Percentiles rank a stretch among this genome's conserved stretches.
These are phyloP conservation scores for Coemansia sp. DNA, from an alignment of 192 early-diverging fungal species.

Conservation along the genomic window DNA sequence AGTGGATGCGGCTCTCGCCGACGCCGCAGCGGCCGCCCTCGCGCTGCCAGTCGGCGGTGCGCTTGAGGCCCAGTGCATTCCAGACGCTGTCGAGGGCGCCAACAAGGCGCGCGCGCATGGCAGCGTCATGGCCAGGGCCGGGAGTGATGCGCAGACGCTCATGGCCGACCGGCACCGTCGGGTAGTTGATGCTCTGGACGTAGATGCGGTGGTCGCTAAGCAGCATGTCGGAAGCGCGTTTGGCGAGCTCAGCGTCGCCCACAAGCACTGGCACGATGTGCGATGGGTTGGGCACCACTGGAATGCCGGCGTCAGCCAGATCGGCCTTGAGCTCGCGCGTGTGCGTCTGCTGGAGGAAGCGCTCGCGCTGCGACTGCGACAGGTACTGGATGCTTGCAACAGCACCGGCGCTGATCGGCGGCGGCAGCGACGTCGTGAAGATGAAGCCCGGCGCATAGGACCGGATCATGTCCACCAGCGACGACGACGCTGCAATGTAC, in stretches of 20 bases:
- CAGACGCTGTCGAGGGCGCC: conserved; percentile 83
- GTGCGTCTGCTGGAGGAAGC: conserved; percentile 90
- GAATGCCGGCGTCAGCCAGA: conserved; percentile 81
- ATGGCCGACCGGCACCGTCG: conserved; percentile 91
- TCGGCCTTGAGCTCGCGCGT: conserved; percentile 84
- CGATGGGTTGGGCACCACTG: conserved; percentile 97
- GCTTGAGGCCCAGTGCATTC: conserved; percentile 82
- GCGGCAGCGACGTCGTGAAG: conserved; percentile 98
- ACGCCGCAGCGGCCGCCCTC: conserved; percentile 89
- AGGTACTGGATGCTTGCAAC: conserved; percentile 92
- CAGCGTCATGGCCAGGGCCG: conserved; percentile 85
- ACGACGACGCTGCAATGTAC: conserved; percentile 90
- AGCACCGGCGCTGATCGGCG: conserved; percentile 86
- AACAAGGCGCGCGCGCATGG: conserved; percentile 84
- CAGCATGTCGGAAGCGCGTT: conserved; percentile 91
- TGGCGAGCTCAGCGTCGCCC: conserved; percentile 93
- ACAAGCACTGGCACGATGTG: conserved; percentile 99
- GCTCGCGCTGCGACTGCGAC: conserved; percentile 80
- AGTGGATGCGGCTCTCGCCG: conserved; percentile 57
- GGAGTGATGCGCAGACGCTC: conserved; percentile 98
- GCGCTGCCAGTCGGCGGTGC: conserved; percentile 79
- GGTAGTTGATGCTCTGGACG: conserved; percentile 99
- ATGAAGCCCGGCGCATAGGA: conserved; percentile 99
- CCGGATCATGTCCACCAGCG: conserved; percentile 91
- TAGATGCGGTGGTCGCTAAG: conserved; percentile 90